Conservation (phyloP, 2,329 filamentous ascomycete species). For the Arthrobotrys sphaeroides region DNA sequence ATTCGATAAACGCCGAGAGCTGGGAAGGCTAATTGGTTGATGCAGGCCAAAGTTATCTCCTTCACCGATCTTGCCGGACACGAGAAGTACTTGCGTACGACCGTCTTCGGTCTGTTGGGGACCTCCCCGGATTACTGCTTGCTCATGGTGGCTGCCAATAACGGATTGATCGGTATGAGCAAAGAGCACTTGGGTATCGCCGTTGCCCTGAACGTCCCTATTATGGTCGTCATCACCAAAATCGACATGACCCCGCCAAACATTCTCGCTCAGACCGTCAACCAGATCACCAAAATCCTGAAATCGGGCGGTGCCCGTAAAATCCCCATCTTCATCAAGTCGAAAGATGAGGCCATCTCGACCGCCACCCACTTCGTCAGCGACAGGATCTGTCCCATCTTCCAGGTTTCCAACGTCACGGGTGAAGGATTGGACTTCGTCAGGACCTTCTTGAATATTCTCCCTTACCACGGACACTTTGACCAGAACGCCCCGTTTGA, state of each 20-base stretch:
- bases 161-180: slow-evolving; percentile 96
- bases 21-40: slow-evolving; percentile 40
- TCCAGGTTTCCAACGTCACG: slow-evolving; percentile 97
- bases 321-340: slow-evolving; percentile 94
- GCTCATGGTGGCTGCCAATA: slow-evolving; percentile 98
- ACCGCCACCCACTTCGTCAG: slow-evolving; percentile 94
- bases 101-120: slow-evolving; percentile 91
- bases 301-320: slow-evolving; percentile 93
- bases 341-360: slow-evolving; percentile 88
- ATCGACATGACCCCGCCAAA: slow-evolving; percentile 98
- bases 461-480: slow-evolving; percentile 93
- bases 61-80: slow-evolving; percentile 97
- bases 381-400: slow-evolving; percentile 93
- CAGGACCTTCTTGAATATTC: slow-evolving; percentile 90
- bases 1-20: not conserved
- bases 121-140: slow-evolving; percentile 97
- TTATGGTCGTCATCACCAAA: slow-evolving; percentile 98
- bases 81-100: slow-evolving; percentile 92
- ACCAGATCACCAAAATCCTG: slow-evolving; percentile 88
- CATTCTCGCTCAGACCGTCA: slow-evolving; percentile 91
- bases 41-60: slow-evolving; percentile 84
- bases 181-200: slow-evolving; percentile 97
- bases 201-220: slow-evolving; percentile 90
- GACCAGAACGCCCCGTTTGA: slow-evolving; percentile 88
- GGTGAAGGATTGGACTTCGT: slow-evolving; percentile 90